These are phyloP conservation scores for Metschnikowia santaceciliae DNA, from an alignment of 805 yeast genomes.

Conservation along the genomic window DNA sequence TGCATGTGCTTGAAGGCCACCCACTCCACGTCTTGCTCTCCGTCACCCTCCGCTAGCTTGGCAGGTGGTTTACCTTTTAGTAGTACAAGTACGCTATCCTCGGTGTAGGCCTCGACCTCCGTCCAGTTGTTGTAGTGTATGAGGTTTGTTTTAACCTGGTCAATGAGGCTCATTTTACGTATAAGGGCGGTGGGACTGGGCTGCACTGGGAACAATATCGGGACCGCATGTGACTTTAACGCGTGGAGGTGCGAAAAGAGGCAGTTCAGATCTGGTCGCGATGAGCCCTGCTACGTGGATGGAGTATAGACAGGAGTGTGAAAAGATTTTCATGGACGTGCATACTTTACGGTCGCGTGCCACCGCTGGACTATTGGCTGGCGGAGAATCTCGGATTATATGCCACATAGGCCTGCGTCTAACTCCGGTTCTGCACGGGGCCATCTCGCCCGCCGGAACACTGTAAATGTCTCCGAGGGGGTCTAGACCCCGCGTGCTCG, in stretches of 20 bases:
- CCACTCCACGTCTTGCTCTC: conserved; percentile 29
- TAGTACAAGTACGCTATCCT: conserved; percentile 9
- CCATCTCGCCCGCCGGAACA: not conserved
- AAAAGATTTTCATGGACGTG: conserved; percentile 1
- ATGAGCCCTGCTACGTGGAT: not conserved
- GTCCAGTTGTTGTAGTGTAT: conserved; percentile 45
- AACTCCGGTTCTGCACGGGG: not conserved
- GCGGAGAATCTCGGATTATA: not conserved
- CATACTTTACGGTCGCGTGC: not conserved
- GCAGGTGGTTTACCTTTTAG: conserved; percentile 33
- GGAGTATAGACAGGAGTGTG: not conserved
- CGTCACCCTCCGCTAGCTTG: conserved; percentile 22
- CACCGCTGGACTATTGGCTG: not conserved
- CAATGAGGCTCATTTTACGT: conserved; percentile 18
- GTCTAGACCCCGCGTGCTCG: not conserved
- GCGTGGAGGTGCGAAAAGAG: conserved; percentile 1
- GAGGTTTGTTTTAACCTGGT: conserved; percentile 40
- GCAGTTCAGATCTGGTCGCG: not conserved
- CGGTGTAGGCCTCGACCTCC: conserved; percentile 20
- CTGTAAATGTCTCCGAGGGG: not conserved
- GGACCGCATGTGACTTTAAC: not conserved
- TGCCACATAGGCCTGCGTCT: not conserved
- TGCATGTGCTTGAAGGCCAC: conserved; percentile 35
- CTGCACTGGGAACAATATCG: not conserved
- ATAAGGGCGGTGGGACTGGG: not conserved